Conservation (phyloP, 305 asterid species). For the Fraxinus paxiana region DNA sequence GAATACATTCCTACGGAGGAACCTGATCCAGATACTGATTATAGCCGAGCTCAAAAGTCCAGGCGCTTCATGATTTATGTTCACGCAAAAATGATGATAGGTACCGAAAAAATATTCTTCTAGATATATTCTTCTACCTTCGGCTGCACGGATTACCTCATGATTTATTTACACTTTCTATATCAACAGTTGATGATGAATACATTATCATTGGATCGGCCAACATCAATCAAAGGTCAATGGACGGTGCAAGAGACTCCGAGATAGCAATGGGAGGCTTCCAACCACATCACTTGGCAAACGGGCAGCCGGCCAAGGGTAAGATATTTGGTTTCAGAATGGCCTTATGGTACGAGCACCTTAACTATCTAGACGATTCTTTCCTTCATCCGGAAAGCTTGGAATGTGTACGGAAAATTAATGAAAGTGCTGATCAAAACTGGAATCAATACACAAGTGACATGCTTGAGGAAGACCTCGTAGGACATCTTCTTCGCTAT, state of each 20-base stretch:
- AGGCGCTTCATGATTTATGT: slow-evolving; percentile 91
- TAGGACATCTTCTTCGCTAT: slow-evolving; percentile 42
- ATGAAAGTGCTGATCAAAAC: slow-evolving; percentile 30
- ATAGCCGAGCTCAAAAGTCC: slow-evolving; percentile 62
- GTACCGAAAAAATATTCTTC: slow-evolving; percentile 24
- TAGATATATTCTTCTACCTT: background rate
- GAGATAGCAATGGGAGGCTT: slow-evolving; percentile 93
- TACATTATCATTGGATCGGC: slow-evolving; percentile 80
- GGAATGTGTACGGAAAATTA: slow-evolving; percentile 31
- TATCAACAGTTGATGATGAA: slow-evolving; percentile 63
- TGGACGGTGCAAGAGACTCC: slow-evolving; percentile 79
- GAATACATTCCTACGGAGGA: slow-evolving; percentile 57
- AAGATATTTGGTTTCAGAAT: slow-evolving; percentile 51
- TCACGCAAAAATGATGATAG: slow-evolving; percentile 85
- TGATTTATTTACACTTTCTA: background rate
- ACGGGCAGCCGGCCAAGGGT: slow-evolving; percentile 41
- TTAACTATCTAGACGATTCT: background rate
- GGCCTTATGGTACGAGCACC: slow-evolving; percentile 80
- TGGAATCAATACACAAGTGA: slow-evolving; percentile 35
- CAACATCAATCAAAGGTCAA: slow-evolving; percentile 82
- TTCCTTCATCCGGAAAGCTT: slow-evolving; percentile 28
- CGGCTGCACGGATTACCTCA: background rate
- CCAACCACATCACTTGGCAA: slow-evolving; percentile 64
- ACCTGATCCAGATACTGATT: slow-evolving; percentile 60
- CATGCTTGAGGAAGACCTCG: slow-evolving; percentile 20